phyloP scores from a whole-genome alignment of 805 yeast species.

The Zygosaccharomyces bailii region DNA sequence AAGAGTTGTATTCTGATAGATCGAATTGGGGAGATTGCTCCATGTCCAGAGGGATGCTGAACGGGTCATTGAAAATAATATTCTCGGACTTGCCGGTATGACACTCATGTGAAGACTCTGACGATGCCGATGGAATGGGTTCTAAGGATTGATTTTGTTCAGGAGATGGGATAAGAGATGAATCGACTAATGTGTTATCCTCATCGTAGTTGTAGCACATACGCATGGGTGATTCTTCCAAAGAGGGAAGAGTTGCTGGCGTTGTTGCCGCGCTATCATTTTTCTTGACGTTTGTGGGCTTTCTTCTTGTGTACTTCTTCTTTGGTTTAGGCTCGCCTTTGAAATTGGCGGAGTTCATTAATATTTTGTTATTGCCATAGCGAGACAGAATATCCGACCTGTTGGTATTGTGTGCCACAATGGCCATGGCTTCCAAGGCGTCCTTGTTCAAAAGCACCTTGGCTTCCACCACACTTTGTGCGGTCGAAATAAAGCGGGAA shows the following conservation, averaged over 20 bases:
- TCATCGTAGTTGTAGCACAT: slow-evolving; percentile 4
- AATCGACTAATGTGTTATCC: background rate
- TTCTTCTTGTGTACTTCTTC: slow-evolving; percentile 10
- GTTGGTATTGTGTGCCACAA: slow-evolving; percentile 29
- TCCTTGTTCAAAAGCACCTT: slow-evolving; percentile 33
- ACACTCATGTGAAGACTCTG: slow-evolving; percentile 24
- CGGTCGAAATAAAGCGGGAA: slow-evolving; percentile 36
- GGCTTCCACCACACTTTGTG: slow-evolving; percentile 34
- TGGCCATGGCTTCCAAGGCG: slow-evolving; percentile 36
- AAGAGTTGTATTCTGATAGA: slow-evolving; percentile 5
- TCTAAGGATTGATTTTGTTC: slow-evolving; percentile 24
- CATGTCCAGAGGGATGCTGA: slow-evolving; percentile 22
- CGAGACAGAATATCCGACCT: slow-evolving; percentile 26
- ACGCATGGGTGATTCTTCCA: slow-evolving; percentile 19
- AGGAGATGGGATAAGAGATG: slow-evolving; percentile 22
- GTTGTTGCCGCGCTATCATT: slow-evolving; percentile 7
- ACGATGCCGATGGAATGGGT: slow-evolving; percentile 23
- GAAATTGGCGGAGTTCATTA: slow-evolving; percentile 30
- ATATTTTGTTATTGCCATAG: slow-evolving; percentile 29
- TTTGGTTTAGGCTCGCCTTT: slow-evolving; percentile 17
- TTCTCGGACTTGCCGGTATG: slow-evolving; percentile 3
- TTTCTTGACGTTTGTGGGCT: background rate
- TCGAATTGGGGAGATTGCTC: slow-evolving; percentile 20
- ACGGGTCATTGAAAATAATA: slow-evolving; percentile 15
- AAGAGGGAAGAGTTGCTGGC: slow-evolving; percentile 9